phyloP scores from a whole-genome alignment of 2,329 filamentous ascomycete species.

The Verticillium klebahnii region DNA sequence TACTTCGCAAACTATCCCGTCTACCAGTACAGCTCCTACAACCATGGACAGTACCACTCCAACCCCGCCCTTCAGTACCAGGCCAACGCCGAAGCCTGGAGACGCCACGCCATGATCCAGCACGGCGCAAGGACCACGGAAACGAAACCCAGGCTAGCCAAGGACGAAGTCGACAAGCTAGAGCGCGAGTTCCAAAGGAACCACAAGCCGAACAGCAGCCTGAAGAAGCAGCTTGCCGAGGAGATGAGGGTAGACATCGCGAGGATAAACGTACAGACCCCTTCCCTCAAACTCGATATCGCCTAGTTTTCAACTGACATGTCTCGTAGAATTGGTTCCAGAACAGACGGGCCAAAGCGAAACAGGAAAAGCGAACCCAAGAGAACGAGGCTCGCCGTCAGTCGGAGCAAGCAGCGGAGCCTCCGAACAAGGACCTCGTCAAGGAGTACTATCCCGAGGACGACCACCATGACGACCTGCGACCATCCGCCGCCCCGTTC shows the following conservation, averaged over 20 bases:
- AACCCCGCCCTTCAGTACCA: constrained; percentile 8
- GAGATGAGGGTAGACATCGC: constrained; percentile 59
- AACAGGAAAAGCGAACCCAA: constrained; percentile 56
- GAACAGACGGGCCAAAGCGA: constrained; percentile 60
- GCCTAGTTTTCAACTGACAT: constrained; percentile 23
- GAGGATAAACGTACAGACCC: constrained; percentile 51
- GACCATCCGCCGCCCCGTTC: constrained; percentile 31
- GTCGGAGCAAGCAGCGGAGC: constrained; percentile 28
- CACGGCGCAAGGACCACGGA: constrained; percentile 30
- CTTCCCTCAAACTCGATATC: neutral
- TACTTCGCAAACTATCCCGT: constrained; percentile 10
- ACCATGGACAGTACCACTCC: constrained; percentile 1
- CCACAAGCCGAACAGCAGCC: constrained; percentile 58
- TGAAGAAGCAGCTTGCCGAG: constrained; percentile 57
- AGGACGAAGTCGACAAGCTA: constrained; percentile 54
- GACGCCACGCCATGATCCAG: constrained; percentile 13
- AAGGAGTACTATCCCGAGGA: constrained; percentile 27
- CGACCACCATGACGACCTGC: constrained; percentile 28
- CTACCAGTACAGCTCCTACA: constrained; percentile 8
- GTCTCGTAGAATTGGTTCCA: constrained; percentile 61
- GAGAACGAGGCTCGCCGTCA: constrained; percentile 37
- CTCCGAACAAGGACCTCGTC: constrained; percentile 24
- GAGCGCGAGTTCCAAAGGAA: constrained; percentile 61
- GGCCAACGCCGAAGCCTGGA: constrained; percentile 3
- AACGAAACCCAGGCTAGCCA: constrained; percentile 50